Conservation (phyloP, 2,329 filamentous ascomycete genomes). For the Hortaea sp. region DNA sequence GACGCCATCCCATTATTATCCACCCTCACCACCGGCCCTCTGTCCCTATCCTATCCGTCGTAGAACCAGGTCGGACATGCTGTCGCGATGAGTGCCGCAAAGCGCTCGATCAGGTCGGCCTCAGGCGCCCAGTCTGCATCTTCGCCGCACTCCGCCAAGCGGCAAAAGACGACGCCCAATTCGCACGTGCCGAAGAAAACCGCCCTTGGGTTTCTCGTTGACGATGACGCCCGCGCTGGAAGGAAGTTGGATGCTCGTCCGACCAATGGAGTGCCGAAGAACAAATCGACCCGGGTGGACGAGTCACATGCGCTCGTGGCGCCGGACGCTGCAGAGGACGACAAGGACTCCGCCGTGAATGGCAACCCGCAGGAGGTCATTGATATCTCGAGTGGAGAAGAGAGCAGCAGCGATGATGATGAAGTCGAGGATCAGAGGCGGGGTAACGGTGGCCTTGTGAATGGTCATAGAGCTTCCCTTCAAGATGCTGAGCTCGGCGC, state of each 20-base stretch:
- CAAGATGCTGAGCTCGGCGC: slow-evolving; percentile 15
- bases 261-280: slow-evolving; percentile 43
- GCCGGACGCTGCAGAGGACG: slow-evolving; percentile 26
- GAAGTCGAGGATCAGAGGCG: slow-evolving; percentile 7
- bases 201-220: slow-evolving; percentile 25
- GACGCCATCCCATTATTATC: not conserved
- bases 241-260: slow-evolving; percentile 35
- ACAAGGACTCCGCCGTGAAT: slow-evolving; percentile 29
- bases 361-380: slow-evolving; percentile 29
- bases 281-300: slow-evolving; percentile 44
- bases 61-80: slow-evolving; percentile 10
- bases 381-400: slow-evolving; percentile 38
- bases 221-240: slow-evolving; percentile 24
- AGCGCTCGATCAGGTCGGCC: slow-evolving; percentile 21
- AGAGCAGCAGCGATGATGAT: slow-evolving; percentile 19
- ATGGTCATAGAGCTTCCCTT: slow-evolving; percentile 11
- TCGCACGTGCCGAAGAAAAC: slow-evolving; percentile 21
- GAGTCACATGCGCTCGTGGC: slow-evolving; percentile 48
- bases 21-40: not conserved
- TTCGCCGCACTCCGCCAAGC: slow-evolving; percentile 22
- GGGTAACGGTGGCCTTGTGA: slow-evolving; percentile 1
- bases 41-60: not conserved
- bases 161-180: slow-evolving; percentile 22
- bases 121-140: slow-evolving; percentile 16
- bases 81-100: slow-evolving; percentile 25